phyloP scores from a whole-genome alignment of 1,284 basidiomycete genomes.

The Sutorius eximius region DNA sequence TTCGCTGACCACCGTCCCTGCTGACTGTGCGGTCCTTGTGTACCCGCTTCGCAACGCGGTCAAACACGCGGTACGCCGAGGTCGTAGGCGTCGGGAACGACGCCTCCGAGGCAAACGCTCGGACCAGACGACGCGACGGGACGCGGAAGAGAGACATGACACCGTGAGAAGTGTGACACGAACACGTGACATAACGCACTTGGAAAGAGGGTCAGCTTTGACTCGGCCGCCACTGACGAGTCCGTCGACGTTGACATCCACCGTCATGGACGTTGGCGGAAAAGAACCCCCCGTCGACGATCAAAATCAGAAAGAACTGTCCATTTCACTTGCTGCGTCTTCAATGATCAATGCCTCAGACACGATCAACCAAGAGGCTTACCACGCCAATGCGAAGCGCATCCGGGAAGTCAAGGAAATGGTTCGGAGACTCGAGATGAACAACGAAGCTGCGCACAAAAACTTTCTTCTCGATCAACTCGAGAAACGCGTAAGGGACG shows the following conservation, averaged over 20 bases:
- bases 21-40: slow-evolving; percentile 80
- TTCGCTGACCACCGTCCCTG: slow-evolving; percentile 57
- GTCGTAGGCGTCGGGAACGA: slow-evolving; percentile 39
- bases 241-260: background rate
- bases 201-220: slow-evolving; percentile 1
- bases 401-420: slow-evolving; percentile 33
- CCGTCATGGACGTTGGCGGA: slow-evolving; percentile 22
- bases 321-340: slow-evolving; percentile 25
- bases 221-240: background rate
- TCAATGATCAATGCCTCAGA: slow-evolving; percentile 31
- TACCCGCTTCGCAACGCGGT: slow-evolving; percentile 77
- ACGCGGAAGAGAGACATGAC: slow-evolving; percentile 18
- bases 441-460: slow-evolving; percentile 32
- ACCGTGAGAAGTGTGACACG: slow-evolving; percentile 19
- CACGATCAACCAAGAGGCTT: slow-evolving; percentile 19
- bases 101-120: slow-evolving; percentile 43
- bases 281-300: background rate
- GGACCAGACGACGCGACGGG: slow-evolving; percentile 10
- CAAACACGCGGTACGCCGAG: slow-evolving; percentile 82
- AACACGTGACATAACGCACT: slow-evolving; percentile 21
- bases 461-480: slow-evolving; percentile 30
- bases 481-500: slow-evolving; percentile 28
- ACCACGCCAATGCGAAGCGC: slow-evolving; percentile 27
- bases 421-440: slow-evolving; percentile 26
- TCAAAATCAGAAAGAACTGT: slow-evolving; percentile 9